Conservation (phyloP, 495 filamentous ascomycete species). For the Annulohypoxylon stygium region DNA sequence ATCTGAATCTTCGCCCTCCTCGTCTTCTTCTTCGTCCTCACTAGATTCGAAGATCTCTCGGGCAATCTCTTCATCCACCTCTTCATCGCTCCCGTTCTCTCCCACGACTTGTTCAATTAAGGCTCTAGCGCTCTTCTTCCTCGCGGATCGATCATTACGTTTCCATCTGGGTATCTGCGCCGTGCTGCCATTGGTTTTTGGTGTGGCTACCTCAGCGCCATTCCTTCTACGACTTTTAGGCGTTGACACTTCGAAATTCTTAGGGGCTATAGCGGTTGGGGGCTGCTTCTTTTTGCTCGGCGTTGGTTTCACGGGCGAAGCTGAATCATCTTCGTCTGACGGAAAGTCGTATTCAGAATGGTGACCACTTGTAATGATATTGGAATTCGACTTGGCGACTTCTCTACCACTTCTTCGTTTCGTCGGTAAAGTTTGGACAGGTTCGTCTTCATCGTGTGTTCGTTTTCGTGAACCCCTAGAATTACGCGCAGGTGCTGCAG, state of each 20-base stretch:
- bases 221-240: constrained; percentile 50
- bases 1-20: constrained; percentile 53
- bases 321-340: constrained; percentile 42
- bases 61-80: constrained; percentile 78
- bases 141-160: constrained; percentile 80
- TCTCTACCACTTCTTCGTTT: constrained; percentile 28
- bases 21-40: constrained; percentile 64
- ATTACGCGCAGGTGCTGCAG: constrained; percentile 36
- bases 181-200: constrained; percentile 50
- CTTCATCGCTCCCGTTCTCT: constrained; percentile 78
- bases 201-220: constrained; percentile 50
- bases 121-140: constrained; percentile 83
- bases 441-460: constrained; percentile 31
- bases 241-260: constrained; percentile 43
- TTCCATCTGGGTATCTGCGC: constrained; percentile 66
- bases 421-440: constrained; percentile 19
- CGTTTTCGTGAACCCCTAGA: constrained; percentile 47
- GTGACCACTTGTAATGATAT: constrained; percentile 13
- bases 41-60: constrained; percentile 75
- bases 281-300: constrained; percentile 40
- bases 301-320: constrained; percentile 31
- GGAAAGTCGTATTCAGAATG: constrained; percentile 49
- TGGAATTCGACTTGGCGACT: neutral
- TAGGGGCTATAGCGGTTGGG: constrained; percentile 19
- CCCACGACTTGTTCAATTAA: constrained; percentile 74